Evolutionary conservation across 306 rosid genomes (phyloP), one percentile per base, ranked within the genome.

Genomic region (Lithocarpus polystachyus): DNA sequence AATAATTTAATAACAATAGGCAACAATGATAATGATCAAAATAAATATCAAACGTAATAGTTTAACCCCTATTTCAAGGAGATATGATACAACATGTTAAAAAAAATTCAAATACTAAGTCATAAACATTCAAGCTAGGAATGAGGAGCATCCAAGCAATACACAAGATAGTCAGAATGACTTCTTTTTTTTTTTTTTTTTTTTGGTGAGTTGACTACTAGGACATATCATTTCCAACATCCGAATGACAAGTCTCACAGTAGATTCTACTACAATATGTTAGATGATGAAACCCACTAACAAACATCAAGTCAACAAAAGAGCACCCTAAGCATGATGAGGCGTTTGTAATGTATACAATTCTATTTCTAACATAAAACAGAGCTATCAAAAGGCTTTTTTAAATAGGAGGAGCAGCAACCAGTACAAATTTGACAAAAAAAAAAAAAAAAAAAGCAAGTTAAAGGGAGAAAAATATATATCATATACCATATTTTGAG

Each of bases 401-500:
- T 9, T 17, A 19, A 23, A 67, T 17, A 28, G 4, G 17, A 19
- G 24, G 4, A 33, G 15, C 23, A 31, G 24, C 71, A 33, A 29
- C 35, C 4, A 31, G 45, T 18, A 33, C 20, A 29, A 28, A 15
- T 14, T 65, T 3, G 51, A 33, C 51, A 18, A n/a, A n/a, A n/a
- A n/a, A n/a, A 13, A 20, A 8, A 67, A 13, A 67, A 8, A 19
- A 18, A 37, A 2, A 56, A 6, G 40, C 37, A 62, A 62, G 71
- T 18, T 17, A 65, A 8, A 18, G 23, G 37, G 17, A 65, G 33
- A 65, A n/a, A 40, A 0, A 35, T 2, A 52, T 8, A n/a, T 22
- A 79, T 55, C 12, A 67, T 77, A 60, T 81, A 89, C 97, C 91
- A 53, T 84, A 69, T 56, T 61, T 24, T 76, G 80, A 71, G 86